Base-by-base conservation (phyloP, 345 rosid genomes). In the Anacardium occidentale region DNA sequence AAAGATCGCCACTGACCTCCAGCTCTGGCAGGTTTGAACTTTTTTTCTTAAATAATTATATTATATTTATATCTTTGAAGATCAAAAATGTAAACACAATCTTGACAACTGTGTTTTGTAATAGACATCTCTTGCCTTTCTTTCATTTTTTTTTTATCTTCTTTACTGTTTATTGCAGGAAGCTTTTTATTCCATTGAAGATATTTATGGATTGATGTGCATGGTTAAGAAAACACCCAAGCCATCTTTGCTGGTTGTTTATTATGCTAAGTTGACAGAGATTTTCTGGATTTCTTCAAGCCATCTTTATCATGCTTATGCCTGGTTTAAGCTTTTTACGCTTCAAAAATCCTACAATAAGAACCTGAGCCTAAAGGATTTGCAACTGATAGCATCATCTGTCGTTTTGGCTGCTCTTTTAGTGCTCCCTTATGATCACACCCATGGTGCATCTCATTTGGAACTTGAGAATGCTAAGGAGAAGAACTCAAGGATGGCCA, bases 291-390 rank as follows among this genome's bases (percentile, higher is more conserved):
- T 93, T 69, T 96, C 99, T 7, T 86, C 91, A 62, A 93, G 98
- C 82, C 86, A 87, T 86, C 95, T 96, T 37, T 93, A 89, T 70
- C 97, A 93, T 88, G 96, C 93, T 25, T 96, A 96, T 78, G 97
- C 98, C 3, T 96, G 99, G 99, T 80, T 91, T 66, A 96, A 93
- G 87, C 93, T 96, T 48, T 96, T 93, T 75, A 82, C 84, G 10
- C 97, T 96, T 72, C 99, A 96, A 84, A 96, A 96, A 73, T 90
- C 89, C 70, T 96, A 93, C 79, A 96, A 93, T 70, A 96, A 96
- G 82, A 93, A 96, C 85, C 73, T 96, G 73, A 93, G 95, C 85
- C 97, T 90, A 75, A 96, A 91, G 72, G 98, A 96, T 79, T 81
- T 93, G 83, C 99, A 96, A 68, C 73, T 93, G 72, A 89, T 93